phyloP scores from a whole-genome alignment of 202 grass and related monocot genomes.

The Saccharum hybrid region DNA sequence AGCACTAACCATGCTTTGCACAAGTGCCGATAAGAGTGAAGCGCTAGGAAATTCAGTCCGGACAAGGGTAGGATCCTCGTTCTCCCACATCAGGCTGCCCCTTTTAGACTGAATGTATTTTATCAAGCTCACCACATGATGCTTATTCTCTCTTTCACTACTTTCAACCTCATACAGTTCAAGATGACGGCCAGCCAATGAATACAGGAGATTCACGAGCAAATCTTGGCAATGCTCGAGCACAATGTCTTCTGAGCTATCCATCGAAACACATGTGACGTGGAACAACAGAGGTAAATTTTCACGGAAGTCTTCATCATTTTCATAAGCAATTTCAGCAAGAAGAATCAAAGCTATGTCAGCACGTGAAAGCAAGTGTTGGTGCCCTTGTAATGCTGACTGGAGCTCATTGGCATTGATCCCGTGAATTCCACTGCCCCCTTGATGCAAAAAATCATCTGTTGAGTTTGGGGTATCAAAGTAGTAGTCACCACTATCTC shows the following conservation, averaged over 20 bases:
- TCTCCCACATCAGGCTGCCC: conserved; percentile 99
- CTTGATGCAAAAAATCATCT: conserved; percentile 81
- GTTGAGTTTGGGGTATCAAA: conserved; percentile 96
- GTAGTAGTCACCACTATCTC: conserved; percentile 91
- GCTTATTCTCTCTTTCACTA: conserved; percentile 91
- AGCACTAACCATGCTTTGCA: conserved; percentile 95
- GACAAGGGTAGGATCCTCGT: conserved; percentile 90
- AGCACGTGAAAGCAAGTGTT: conserved; percentile 93
- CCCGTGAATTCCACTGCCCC: conserved; percentile 70
- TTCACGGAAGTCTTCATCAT: conserved; percentile 98
- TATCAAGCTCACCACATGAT: conserved; percentile 93
- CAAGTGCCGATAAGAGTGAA: conserved; percentile 85
- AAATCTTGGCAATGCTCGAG: conserved; percentile 98
- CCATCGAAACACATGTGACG: conserved; percentile 98
- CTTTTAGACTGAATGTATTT: conserved; percentile 99
- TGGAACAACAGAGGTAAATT: conserved; percentile 95
- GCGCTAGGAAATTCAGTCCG: conserved; percentile 78
- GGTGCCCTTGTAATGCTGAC: conserved; percentile 93
- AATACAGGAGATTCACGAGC: conserved; percentile 96
- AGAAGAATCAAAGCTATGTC: conserved; percentile 98
- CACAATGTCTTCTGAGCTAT: conserved; percentile 98
- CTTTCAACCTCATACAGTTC: conserved; percentile 94
- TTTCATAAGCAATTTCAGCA: conserved; percentile 98
- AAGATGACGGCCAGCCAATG: conserved; percentile 89
- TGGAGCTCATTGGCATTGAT: conserved; percentile 95